Evolutionary conservation across 805 yeast genomes (phyloP), one percentile per base, ranked within the genome.

Genomic region (Jamesozyma gamospora): DNA sequence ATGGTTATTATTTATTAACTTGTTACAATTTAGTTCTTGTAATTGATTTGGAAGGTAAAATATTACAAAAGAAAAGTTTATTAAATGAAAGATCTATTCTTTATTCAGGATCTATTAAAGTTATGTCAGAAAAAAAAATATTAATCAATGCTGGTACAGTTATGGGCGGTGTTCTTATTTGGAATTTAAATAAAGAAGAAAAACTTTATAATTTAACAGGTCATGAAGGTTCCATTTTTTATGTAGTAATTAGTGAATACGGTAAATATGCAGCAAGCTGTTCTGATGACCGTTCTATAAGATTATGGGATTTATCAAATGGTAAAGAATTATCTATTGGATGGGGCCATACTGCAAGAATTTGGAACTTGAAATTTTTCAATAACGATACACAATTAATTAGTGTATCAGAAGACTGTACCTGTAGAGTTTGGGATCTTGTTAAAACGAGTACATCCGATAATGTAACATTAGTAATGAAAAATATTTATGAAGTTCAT

Each of bases 341-440:
- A 0, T 92, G 96, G 96, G 98, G 97, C 12, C 98, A 92, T 56
- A 79, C 82, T 1, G 90, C 97, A 0, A 73, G 98, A 55, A 88
- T 92, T 31, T 92, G 98, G 98, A 72, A 74, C 32, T 64, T 90
- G 34, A 69, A 68, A 36, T 84, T 85, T 53, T 72, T 65, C 42
- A 62, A 63, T 5, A 49, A 58, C 14, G 60, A 60, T 34, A 53
- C 48, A 4, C 58, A 63, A 4, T 49, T 79, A 1, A 64, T 85
- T 13, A 77, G 94, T 58, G 76, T 79, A 19, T 79, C 94, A 5
- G 98, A 92, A 58, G 98, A 92, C 59, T 75, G 88, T 50, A 79
- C 95, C 0, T 74, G 83, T 10, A 71, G 96, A 45, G 57, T 79
- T 0, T 92, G 98, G 98, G 59, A 65, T 18, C 70, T 73, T 36